A percentile compares a stretch with the other conserved stretches of the same genome.
These are phyloP conservation scores for Saccharomyces mikatae DNA, from an alignment of 805 yeast genomes.

Conservation along the genomic window DNA sequence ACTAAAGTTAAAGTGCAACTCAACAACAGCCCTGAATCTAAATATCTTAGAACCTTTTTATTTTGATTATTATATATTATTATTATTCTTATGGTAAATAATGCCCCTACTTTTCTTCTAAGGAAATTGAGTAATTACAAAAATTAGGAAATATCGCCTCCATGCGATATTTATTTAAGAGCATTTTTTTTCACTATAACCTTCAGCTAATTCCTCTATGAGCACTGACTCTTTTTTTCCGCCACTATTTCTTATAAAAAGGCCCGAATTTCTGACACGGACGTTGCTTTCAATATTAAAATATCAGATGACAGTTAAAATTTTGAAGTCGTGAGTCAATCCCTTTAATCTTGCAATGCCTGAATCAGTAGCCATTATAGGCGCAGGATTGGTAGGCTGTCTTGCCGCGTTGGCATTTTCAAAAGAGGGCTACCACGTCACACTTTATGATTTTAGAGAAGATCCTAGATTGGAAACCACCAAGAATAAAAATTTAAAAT, in stretches of 20 bases:
- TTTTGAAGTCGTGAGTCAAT: neutral
- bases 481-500: constrained; percentile 40
- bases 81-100: neutral
- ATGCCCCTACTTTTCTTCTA: neutral
- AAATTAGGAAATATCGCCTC: neutral
- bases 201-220: neutral
- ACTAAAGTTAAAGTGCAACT: neutral
- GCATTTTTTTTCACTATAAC: neutral
- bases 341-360: constrained; percentile 2
- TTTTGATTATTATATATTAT: neutral
- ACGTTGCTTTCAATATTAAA: neutral
- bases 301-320: neutral
- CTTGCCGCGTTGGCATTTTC: constrained; percentile 75
- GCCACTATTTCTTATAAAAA: neutral
- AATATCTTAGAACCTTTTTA: neutral
- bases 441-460: constrained; percentile 59
- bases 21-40: neutral
- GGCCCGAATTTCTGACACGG: neutral
- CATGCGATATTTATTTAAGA: neutral
- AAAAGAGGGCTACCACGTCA: constrained; percentile 62
- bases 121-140: neutral
- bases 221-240: neutral
- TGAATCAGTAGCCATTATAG: constrained; percentile 52
- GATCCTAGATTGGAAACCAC: constrained; percentile 48
- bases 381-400: constrained; percentile 89